phyloP scores from a whole-genome alignment of 2,329 filamentous ascomycete genomes.

The Sclerotinia nivalis region DNA sequence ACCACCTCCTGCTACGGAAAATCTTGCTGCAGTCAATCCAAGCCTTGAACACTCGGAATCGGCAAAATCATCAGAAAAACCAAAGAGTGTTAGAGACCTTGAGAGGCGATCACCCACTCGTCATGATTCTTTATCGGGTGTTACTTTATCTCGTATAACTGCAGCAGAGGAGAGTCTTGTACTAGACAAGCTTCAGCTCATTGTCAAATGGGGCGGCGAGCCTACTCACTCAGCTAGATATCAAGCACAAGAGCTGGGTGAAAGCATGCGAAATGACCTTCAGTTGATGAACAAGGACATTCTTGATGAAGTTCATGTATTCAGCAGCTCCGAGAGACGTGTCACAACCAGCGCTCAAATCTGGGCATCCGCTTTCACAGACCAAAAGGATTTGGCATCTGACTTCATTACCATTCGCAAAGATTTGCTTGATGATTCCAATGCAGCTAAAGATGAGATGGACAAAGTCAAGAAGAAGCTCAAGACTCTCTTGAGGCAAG shows the following conservation, averaged over 20 bases:
- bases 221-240: slow-evolving; percentile 97
- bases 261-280: slow-evolving; percentile 94
- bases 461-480: slow-evolving; percentile 99
- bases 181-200: slow-evolving; percentile 92
- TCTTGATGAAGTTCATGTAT: slow-evolving; percentile 89
- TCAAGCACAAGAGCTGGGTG: slow-evolving; percentile 89
- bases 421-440: slow-evolving; percentile 93
- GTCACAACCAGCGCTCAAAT: slow-evolving; percentile 97
- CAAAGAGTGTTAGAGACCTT: slow-evolving; percentile 22
- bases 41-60: slow-evolving; percentile 14
- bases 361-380: slow-evolving; percentile 86
- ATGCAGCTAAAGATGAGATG: slow-evolving; percentile 98
- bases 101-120: slow-evolving; percentile 56
- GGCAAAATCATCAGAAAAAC: slow-evolving; percentile 24
- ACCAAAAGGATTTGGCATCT: slow-evolving; percentile 78
- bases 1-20: slow-evolving; percentile 6
- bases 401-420: slow-evolving; percentile 91
- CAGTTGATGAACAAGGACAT: slow-evolving; percentile 90
- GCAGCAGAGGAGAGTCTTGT: slow-evolving; percentile 91
- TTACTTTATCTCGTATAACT: slow-evolving; percentile 91
- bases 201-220: slow-evolving; percentile 99
- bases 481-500: slow-evolving; percentile 86
- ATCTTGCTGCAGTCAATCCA: slow-evolving; percentile 2
- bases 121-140: slow-evolving; percentile 83
- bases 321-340: slow-evolving; percentile 91